Percentiles rank a stretch among this genome's conserved stretches.
Evolutionary conservation across 305 asterid genomes (phyloP).

Genomic region (Rubia tinctorum): DNA sequence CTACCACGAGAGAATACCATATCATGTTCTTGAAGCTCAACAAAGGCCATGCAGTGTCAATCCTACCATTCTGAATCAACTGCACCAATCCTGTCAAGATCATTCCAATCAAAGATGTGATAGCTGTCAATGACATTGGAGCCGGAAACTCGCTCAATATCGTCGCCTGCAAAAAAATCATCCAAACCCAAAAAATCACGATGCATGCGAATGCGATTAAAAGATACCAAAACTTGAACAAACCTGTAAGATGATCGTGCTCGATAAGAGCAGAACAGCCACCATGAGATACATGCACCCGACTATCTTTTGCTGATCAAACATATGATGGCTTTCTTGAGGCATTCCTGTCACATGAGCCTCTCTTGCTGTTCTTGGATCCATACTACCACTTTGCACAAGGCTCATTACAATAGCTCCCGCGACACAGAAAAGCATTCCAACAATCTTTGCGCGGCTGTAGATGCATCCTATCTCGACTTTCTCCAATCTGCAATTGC

Average conservation of each 20-base stretch:
- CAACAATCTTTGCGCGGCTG: constrained; percentile 69
- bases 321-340: constrained; percentile 19
- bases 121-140: constrained; percentile 63
- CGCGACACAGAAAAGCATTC: constrained; percentile 65
- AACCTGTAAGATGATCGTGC: constrained; percentile 74
- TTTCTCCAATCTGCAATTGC: constrained; percentile 71
- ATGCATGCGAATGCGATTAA: background rate
- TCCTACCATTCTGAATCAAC: constrained; percentile 32
- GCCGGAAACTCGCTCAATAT: constrained; percentile 65
- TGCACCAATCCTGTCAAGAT: constrained; percentile 48
- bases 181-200: background rate
- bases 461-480: constrained; percentile 58
- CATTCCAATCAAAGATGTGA: constrained; percentile 64
- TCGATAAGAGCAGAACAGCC: constrained; percentile 64
- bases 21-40: constrained; percentile 38
- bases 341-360: constrained; percentile 15
- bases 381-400: constrained; percentile 48
- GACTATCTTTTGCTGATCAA: constrained; percentile 38
- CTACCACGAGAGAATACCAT: constrained; percentile 62
- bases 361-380: constrained; percentile 15
- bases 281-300: constrained; percentile 72
- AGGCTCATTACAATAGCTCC: constrained; percentile 77
- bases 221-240: background rate
- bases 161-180: constrained; percentile 48
- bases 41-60: constrained; percentile 54